Evolutionary conservation across 371 early-diverging fungal species (phyloP).

Genomic region (Haplosporangium sp.): DNA sequence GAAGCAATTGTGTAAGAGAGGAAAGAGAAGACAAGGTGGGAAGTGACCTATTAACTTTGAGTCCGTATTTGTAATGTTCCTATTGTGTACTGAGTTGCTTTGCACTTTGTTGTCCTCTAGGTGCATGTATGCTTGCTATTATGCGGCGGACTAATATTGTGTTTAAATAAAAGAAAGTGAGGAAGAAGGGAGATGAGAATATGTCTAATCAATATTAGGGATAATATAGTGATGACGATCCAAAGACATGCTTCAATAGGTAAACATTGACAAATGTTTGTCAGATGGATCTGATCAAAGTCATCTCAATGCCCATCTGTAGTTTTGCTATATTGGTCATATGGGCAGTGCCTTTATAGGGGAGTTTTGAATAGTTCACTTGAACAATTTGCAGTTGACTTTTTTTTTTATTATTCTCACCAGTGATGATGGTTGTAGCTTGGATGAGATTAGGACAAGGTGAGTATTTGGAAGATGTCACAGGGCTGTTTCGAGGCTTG

Average conservation of each 20-base stretch:
- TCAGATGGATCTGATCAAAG: not conserved
- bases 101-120: not conserved
- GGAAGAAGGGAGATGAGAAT: not conserved
- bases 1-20: no score
- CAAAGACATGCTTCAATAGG: not conserved
- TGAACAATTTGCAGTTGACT: no score
- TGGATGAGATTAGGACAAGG: not conserved
- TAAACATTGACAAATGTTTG: not conserved
- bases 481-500: slow-evolving; percentile 1
- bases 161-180: not conserved
- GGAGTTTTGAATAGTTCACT: not conserved
- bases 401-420: not conserved
- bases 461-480: not conserved
- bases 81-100: not conserved
- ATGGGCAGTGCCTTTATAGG: slow-evolving; percentile 1
- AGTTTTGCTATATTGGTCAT: not conserved
- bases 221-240: not conserved
- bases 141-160: slow-evolving; percentile 2
- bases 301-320: not conserved
- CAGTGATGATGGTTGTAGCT: not conserved
- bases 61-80: not conserved
- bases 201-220: not conserved
- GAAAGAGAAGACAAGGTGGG: not conserved
- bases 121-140: not conserved
- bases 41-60: not conserved